A percentile compares a stretch with the other conserved stretches of the same genome.
These are phyloP conservation scores for Eimeria acervulina DNA, from an alignment of 169 alveolate species.

Conservation along the genomic window DNA sequence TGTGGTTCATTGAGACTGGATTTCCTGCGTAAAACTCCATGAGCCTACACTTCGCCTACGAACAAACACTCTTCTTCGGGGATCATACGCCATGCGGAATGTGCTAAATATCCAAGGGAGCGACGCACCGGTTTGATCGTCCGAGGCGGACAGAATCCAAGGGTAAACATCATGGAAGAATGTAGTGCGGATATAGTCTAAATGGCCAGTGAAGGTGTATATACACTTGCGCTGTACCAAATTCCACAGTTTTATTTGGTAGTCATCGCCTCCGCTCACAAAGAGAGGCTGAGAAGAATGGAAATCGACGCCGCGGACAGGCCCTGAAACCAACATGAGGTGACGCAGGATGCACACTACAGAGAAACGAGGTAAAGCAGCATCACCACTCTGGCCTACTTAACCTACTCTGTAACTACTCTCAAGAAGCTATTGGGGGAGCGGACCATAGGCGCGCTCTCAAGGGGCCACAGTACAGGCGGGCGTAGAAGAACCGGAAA, in stretches of 20 bases:
- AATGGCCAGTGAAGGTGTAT: conserved; percentile 96
- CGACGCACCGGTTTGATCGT: conserved; percentile 95
- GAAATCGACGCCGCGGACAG: conserved; percentile 97
- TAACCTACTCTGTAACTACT: not conserved
- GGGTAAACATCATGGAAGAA: conserved; percentile 97
- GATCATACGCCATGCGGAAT: not conserved
- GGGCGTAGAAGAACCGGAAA: not conserved
- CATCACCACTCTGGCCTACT: not conserved
- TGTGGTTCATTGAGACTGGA: not conserved
- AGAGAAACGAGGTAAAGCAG: not conserved
- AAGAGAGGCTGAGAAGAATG: conserved; percentile 97
- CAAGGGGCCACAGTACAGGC: too few relatives aligned
- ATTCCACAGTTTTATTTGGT: conserved; percentile 96
- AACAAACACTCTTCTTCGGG: not conserved
- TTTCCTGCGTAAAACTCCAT: not conserved
- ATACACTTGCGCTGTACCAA: conserved; percentile 94
- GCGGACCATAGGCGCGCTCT: too few relatives aligned
- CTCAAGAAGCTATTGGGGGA: not conserved
- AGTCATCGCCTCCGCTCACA: conserved; percentile 98
- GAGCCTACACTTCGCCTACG: not conserved
- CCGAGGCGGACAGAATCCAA: conserved; percentile 97
- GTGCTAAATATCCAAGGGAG: not conserved
- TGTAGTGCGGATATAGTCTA: conserved; percentile 97
- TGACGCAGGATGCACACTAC: not conserved
- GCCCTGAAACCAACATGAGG: conserved; percentile 90